Percentiles rank a stretch among this genome's conserved stretches.
Conservation (phyloP, 2,329 filamentous ascomycete species). For the Aspergillus fructus region DNA sequence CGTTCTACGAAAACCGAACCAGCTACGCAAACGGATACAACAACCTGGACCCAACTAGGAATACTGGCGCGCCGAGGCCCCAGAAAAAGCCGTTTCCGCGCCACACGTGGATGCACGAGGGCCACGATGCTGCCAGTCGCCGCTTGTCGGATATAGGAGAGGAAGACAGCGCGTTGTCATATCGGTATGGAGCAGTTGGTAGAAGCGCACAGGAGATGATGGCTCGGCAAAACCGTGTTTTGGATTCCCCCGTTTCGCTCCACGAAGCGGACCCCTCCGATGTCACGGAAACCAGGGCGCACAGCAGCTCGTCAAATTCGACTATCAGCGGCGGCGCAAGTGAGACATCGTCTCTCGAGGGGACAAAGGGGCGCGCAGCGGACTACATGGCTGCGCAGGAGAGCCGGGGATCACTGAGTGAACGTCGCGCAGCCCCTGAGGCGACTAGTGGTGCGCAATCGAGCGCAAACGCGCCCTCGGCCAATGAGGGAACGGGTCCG, state of each 20-base stretch:
- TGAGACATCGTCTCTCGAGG: conserved; percentile 20
- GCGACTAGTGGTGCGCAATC: conserved; percentile 19
- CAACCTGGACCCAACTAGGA: conserved; percentile 3
- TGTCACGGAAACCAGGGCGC: conserved; percentile 41
- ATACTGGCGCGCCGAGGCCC: conserved; percentile 4
- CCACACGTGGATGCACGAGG: conserved; percentile 35
- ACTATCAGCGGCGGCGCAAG: conserved; percentile 36
- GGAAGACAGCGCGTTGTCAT: conserved; percentile 36
- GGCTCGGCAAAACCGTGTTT: background rate
- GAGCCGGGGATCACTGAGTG: background rate
- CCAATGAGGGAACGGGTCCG: conserved; percentile 41
- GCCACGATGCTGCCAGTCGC: conserved; percentile 38
- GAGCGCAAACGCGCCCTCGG: conserved; percentile 37
- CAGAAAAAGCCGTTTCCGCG: conserved; percentile 34
- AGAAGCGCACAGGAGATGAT: conserved; percentile 8
- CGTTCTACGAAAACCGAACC: conserved; percentile 30
- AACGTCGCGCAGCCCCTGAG: background rate
- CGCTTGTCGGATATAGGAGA: conserved; percentile 48
- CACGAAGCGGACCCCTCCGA: conserved; percentile 53
- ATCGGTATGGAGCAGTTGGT: background rate
- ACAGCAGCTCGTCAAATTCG: conserved; percentile 39
- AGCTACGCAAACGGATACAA: conserved; percentile 11
- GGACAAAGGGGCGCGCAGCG: conserved; percentile 6
- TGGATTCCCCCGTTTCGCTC: conserved; percentile 30
- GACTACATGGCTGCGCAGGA: conserved; percentile 7